phyloP scores from a whole-genome alignment of 2,329 filamentous ascomycete species.

The Aspergillus sp. region DNA sequence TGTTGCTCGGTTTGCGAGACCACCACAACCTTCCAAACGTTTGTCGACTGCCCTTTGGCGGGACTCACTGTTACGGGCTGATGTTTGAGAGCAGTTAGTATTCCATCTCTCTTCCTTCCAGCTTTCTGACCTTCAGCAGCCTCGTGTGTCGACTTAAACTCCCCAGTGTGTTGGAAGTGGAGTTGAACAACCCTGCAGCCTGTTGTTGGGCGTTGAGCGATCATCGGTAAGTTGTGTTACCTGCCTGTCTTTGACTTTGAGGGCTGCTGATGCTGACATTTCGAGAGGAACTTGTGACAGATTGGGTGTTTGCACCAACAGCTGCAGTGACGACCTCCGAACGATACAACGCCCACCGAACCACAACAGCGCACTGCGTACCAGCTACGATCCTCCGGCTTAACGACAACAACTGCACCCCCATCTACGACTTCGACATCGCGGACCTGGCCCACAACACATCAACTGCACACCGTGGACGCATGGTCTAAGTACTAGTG shows the following conservation, averaged over 20 bases:
- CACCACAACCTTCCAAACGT: background rate
- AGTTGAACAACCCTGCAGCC: background rate
- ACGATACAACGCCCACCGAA: too few species aligned
- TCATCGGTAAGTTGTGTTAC: background rate
- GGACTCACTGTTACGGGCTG: background rate
- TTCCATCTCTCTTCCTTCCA: background rate
- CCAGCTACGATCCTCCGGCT: too few species aligned
- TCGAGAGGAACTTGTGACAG: too few species aligned
- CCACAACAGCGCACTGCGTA: too few species aligned
- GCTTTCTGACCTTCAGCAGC: background rate
- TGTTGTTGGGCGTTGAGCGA: background rate
- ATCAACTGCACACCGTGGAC: too few species aligned
- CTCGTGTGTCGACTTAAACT: conserved; percentile 4
- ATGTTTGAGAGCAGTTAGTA: conserved; percentile 3
- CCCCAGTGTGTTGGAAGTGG: conserved; percentile 1
- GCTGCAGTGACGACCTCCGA: too few species aligned
- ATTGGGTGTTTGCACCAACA: too few species aligned
- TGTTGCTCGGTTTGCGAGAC: background rate
- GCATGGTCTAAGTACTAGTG: too few species aligned
- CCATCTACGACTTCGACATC: too few species aligned
- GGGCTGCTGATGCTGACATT: too few species aligned
- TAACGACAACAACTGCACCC: too few species aligned
- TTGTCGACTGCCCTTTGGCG: background rate
- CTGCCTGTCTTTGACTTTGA: background rate
- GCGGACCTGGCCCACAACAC: too few species aligned